Conservation (phyloP, 164 flowering plant species). For the Warburgia ugandensis region DNA sequence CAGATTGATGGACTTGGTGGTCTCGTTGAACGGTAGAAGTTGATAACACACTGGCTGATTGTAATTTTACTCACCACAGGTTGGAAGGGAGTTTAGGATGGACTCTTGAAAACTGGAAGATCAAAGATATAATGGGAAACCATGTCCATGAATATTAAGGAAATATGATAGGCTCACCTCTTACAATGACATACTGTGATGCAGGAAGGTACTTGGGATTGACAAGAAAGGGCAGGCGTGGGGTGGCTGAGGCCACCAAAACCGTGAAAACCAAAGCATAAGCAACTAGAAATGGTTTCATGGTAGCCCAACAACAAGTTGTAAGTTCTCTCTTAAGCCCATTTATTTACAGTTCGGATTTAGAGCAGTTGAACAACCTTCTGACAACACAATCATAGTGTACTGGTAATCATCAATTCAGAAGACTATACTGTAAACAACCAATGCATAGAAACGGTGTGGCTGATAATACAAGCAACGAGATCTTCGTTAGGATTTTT, state of each 20-base stretch:
- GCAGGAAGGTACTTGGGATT: not conserved
- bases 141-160: not conserved
- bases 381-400: no score
- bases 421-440: no score
- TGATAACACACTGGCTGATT: not conserved
- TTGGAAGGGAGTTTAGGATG: not conserved
- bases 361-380: not conserved
- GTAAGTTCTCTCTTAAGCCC: not conserved
- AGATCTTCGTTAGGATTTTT: no score
- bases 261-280: not conserved
- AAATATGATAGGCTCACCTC: conserved; percentile 1
- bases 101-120: not conserved
- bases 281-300: not conserved
- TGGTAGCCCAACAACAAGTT: not conserved
- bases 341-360: not conserved
- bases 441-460: no score
- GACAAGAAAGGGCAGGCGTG: not conserved
- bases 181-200: not conserved
- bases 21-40: not conserved
- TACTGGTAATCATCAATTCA: no score
- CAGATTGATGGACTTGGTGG: no score
- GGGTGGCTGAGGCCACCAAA: conserved; percentile 1
- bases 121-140: no score
- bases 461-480: no score
- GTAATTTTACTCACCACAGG: not conserved